Conservation (phyloP, 257 asterid species). For the Cruciata laevipes region DNA sequence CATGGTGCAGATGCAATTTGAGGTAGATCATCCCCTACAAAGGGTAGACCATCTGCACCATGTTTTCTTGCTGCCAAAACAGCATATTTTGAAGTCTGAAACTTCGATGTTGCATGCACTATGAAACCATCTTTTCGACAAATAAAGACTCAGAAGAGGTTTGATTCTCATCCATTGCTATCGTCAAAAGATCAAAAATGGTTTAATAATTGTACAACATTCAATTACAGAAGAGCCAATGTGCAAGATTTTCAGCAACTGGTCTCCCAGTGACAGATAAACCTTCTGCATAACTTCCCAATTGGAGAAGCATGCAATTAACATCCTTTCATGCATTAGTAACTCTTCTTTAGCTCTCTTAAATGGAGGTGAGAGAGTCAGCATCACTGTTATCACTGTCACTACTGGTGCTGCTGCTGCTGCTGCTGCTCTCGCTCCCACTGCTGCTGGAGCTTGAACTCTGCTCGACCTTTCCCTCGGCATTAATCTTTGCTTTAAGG, state of each 20-base stretch:
- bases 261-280: not conserved
- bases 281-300: not conserved
- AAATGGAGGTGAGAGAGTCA: constrained; percentile 55
- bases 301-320: not conserved
- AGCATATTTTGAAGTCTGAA: not conserved
- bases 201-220: not conserved
- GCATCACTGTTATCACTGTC: constrained; percentile 76
- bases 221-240: not conserved
- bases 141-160: not conserved
- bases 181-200: not conserved
- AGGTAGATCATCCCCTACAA: too few species aligned
- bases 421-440: constrained; percentile 63
- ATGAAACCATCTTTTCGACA: not conserved
- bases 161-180: not conserved
- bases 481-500: constrained; percentile 69
- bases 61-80: not conserved
- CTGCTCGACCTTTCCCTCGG: constrained; percentile 34
- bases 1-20: too few species aligned
- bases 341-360: constrained; percentile 14
- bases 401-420: constrained; percentile 51
- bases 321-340: not conserved
- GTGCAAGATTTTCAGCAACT: not conserved
- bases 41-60: too few species aligned
- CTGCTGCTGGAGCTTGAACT: constrained; percentile 72
- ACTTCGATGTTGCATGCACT: not conserved